Evolutionary conservation across 495 filamentous ascomycete species (phyloP), one percentile per base, ranked within the genome.

Genomic region (Tuber indicum): DNA sequence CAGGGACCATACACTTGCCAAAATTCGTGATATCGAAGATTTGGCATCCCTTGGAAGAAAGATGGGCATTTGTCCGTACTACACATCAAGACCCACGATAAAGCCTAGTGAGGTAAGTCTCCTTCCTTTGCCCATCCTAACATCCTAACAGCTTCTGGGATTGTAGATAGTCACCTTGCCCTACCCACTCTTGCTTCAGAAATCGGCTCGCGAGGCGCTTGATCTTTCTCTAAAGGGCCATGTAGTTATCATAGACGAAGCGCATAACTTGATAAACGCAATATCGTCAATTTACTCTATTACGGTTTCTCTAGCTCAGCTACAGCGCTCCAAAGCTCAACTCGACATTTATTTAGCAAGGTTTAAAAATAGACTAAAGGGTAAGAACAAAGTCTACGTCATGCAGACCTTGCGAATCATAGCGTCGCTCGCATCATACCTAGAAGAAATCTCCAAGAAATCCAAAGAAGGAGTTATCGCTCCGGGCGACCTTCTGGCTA

Each of bases 241-340:
- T 83, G 87, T 98, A 2, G 89, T 99, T 39, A 92, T 99, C 69
- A 93, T 99, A 78, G 96, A 99, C 81, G 96, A 99, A 86, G 96
- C 96, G 1, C 96, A 99, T 83, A 99, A 99, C 83, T 88, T 99
- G 45, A 98, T 98, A 90, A 94, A 97, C 84, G 92, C 95, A 2
- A 94, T 99, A 70, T 88, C 93, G 1, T 91, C 90, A 39, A 95
- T 97, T 73, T 89, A 98, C 82, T 96, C 96, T 1, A 89, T 93
- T 7, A 89, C 91, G 58, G 88, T 98, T 42, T 89, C 90, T 16
- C 86, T 95, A 8, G 84, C 82, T 39, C 94, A 98, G 78, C 84
- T 98, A 26, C 87, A 90, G 75, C 88, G 86, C 42, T 91, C 92
- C 21, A 88, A 92, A 77, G 87, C 88, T 42, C 92, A 96, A 83